These are phyloP conservation scores for Phylloporus scabripes DNA, from an alignment of 768 basidiomycete genomes.

Conservation along the genomic window DNA sequence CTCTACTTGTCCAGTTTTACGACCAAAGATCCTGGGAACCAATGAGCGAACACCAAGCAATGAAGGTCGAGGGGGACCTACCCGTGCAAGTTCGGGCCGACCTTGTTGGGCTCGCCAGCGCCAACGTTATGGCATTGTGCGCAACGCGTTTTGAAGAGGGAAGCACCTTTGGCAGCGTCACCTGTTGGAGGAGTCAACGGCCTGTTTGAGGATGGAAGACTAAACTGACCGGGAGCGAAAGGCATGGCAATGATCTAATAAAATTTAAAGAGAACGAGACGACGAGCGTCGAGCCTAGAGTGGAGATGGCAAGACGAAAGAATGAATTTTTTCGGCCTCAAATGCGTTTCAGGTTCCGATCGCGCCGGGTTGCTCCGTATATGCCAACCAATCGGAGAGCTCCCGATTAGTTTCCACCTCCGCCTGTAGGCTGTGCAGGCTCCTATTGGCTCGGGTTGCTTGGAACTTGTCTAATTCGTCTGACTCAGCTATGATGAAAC, in stretches of 20 bases:
- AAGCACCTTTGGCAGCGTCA: constrained; percentile 86
- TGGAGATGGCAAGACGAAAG: constrained; percentile 1
- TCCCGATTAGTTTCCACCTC: neutral
- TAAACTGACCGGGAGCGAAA: constrained; percentile 37
- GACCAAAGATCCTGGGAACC: constrained; percentile 65
- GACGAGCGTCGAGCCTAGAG: constrained; percentile 4
- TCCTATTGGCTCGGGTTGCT: too few relatives aligned
- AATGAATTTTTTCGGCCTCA: constrained; percentile 5
- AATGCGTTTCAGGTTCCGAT: constrained; percentile 20
- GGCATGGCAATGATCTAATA: constrained; percentile 31
- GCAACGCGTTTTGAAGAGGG: constrained; percentile 94
- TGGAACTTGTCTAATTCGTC: too few relatives aligned
- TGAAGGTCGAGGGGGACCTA: constrained; percentile 33
- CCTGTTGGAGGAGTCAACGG: constrained; percentile 40
- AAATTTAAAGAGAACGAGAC: neutral
- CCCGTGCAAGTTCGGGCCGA: constrained; percentile 96
- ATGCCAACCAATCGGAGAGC: constrained; percentile 20
- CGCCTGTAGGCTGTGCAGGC: neutral
- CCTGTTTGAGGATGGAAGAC: neutral
- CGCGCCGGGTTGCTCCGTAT: constrained; percentile 27
- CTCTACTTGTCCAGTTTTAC: constrained; percentile 79
- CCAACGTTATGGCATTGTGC: constrained; percentile 91
- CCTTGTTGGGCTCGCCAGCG: constrained; percentile 74
- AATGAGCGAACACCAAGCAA: neutral
- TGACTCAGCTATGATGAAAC: too few relatives aligned